Percentiles rank a stretch among this genome's conserved stretches.
These are phyloP conservation scores for Prunella vulgaris DNA, from an alignment of 257 asterid genomes.

Conservation along the genomic window DNA sequence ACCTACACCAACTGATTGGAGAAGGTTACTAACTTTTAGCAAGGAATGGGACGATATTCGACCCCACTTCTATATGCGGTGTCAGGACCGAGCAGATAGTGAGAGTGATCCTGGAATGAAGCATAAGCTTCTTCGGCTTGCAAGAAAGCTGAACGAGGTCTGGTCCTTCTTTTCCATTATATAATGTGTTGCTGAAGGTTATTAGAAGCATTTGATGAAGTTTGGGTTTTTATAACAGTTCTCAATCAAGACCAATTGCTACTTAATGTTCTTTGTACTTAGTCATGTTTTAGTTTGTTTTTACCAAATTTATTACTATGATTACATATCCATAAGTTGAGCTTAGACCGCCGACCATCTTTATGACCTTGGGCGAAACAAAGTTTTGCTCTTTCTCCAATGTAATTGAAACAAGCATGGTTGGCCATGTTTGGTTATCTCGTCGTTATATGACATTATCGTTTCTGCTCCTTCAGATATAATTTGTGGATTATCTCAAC, in stretches of 20 bases:
- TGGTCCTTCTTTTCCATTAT: neutral
- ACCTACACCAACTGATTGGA: constrained; percentile 88
- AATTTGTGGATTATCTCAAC: neutral
- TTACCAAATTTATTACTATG: neutral
- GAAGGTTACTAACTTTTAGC: constrained; percentile 76
- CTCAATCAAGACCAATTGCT: neutral
- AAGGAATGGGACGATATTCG: constrained; percentile 73
- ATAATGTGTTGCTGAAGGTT: constrained; percentile 4
- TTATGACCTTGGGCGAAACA: neutral
- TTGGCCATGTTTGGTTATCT: neutral
- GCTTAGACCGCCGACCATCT: neutral
- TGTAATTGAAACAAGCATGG: neutral
- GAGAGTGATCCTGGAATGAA: constrained; percentile 75
- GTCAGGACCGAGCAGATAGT: constrained; percentile 66
- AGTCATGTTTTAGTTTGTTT: neutral
- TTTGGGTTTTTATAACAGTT: neutral
- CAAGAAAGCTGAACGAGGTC: constrained; percentile 93
- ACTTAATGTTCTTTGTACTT: neutral
- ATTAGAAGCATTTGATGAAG: neutral
- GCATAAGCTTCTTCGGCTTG: constrained; percentile 67
- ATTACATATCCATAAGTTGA: neutral
- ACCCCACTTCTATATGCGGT: constrained; percentile 71
- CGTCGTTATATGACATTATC: neutral
- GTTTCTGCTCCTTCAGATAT: neutral
- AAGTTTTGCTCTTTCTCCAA: constrained; percentile 7